Evolutionary conservation across 1,139 yeast genomes (phyloP).

Genomic region (Suhomyces guaymorum): DNA sequence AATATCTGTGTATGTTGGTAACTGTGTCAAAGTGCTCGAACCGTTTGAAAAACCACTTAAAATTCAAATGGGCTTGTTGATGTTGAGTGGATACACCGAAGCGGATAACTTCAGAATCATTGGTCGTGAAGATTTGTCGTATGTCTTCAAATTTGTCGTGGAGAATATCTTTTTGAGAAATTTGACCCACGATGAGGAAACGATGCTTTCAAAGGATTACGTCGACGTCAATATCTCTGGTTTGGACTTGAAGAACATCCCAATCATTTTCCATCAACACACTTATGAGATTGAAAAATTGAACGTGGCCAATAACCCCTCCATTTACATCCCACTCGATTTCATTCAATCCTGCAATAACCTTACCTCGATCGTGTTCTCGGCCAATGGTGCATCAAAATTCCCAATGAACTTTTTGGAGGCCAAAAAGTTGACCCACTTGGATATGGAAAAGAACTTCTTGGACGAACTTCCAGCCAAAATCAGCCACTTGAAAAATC

Average conservation of each 20-base stretch:
- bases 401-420: constrained; percentile 75
- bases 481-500: constrained; percentile 52
- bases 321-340: constrained; percentile 79
- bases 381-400: constrained; percentile 69
- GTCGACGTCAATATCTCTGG: constrained; percentile 75
- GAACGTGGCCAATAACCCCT: constrained; percentile 86
- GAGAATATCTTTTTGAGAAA: constrained; percentile 71
- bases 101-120: constrained; percentile 73
- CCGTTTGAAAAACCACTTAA: constrained; percentile 75
- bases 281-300: constrained; percentile 80
- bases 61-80: constrained; percentile 71
- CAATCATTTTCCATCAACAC: constrained; percentile 77
- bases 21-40: constrained; percentile 70
- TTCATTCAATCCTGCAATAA: constrained; percentile 82
- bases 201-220: constrained; percentile 61
- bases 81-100: constrained; percentile 78
- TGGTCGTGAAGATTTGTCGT: constrained; percentile 87
- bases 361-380: constrained; percentile 64
- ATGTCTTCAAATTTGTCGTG: constrained; percentile 79
- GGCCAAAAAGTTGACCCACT: constrained; percentile 64
- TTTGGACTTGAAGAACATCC: constrained; percentile 79
- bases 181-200: constrained; percentile 67
- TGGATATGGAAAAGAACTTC: constrained; percentile 80
- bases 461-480: constrained; percentile 62
- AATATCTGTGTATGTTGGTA: constrained; percentile 78